Base-by-base conservation (phyloP, 768 basidiomycete species). In the Lentinula aciculospora region DNA sequence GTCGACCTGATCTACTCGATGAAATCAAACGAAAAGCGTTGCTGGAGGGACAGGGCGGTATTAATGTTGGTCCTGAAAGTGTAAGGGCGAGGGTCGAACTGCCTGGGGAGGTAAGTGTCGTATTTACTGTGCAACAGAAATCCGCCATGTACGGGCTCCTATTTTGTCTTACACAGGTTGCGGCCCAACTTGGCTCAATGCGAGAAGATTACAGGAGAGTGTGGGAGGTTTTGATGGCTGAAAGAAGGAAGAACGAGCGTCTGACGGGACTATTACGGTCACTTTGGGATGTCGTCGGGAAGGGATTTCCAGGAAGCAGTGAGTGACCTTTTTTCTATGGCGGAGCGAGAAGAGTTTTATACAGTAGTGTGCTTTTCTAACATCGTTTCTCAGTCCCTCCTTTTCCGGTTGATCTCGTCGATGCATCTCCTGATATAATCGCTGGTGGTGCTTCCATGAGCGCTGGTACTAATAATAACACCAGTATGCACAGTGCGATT, bases 11-110 rank as follows among this genome's bases (percentile, higher is more conserved):
- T 68, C 75, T 93, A 42, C 76, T 93, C 10, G 89, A 92, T 65
- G 88, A 88, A 64, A 94, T 94, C 67, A 92, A 89, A 70, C 83
- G 92, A 58, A 93, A 92, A 72, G 88, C 89, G 0, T 72, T 92
- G 15, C 89, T 92, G 64, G 88, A 88, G 0, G 89, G 91, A 71
- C 86, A 86, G 3, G 81, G 78, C 10, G 51, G 51, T 13, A 39
- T 53, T 15, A 34, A 23, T 13, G 51, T 53, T 5, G 51, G 51
- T 15, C 51, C 36, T 6, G 51, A 53, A 28, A 39, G 51, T 27
- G 69, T 82, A 54, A 83, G 83, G 66, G 84, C 86, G 61, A 83
- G 89, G 27, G 83, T 91, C 37, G 89, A 92, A 69, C 77, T 92
- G 29, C 90, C 90, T 1, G 88, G 89, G 5, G 90, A 92, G 76